Evolutionary conservation across 768 basidiomycete genomes (phyloP).

Genomic region (Tubosaeta sp.): DNA sequence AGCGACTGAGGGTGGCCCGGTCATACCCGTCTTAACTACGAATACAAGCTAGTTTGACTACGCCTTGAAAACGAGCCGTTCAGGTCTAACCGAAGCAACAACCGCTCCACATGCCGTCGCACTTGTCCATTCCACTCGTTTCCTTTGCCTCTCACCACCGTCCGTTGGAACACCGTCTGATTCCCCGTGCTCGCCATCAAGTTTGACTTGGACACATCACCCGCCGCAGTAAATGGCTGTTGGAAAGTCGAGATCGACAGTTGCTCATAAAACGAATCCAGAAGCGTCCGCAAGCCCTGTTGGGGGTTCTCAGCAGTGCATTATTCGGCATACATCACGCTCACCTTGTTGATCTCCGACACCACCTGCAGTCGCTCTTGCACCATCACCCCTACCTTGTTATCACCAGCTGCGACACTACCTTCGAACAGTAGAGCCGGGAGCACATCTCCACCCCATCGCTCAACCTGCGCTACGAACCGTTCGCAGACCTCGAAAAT

Average conservation of each 20-base stretch:
- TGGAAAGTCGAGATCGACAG: conserved; percentile 73
- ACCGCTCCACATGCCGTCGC: conserved; percentile 74
- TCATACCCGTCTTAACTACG: not conserved
- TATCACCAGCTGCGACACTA: conserved; percentile 51
- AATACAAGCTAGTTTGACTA: not conserved
- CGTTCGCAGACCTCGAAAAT: conserved; percentile 82
- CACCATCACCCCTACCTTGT: conserved; percentile 67
- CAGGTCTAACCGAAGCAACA: conserved; percentile 80
- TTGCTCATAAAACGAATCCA: conserved; percentile 79
- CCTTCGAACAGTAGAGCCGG: conserved; percentile 83
- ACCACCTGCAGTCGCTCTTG: conserved; percentile 64
- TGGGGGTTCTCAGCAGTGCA: not conserved
- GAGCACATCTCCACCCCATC: conserved; percentile 89
- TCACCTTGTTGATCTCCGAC: conserved; percentile 74
- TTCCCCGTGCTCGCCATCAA: conserved; percentile 54
- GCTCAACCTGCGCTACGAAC: conserved; percentile 83
- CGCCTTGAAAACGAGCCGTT: conserved; percentile 70
- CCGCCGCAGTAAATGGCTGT: conserved; percentile 57
- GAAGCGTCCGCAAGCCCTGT: conserved; percentile 61
- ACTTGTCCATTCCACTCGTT: conserved; percentile 63
- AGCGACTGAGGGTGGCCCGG: not conserved
- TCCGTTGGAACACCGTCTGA: conserved; percentile 42
- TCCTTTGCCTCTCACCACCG: conserved; percentile 48
- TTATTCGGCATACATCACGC: not conserved
- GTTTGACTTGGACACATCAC: conserved; percentile 70